phyloP scores from a whole-genome alignment of 2,329 filamentous ascomycete genomes.

The Aurifilum marmelostoma region DNA sequence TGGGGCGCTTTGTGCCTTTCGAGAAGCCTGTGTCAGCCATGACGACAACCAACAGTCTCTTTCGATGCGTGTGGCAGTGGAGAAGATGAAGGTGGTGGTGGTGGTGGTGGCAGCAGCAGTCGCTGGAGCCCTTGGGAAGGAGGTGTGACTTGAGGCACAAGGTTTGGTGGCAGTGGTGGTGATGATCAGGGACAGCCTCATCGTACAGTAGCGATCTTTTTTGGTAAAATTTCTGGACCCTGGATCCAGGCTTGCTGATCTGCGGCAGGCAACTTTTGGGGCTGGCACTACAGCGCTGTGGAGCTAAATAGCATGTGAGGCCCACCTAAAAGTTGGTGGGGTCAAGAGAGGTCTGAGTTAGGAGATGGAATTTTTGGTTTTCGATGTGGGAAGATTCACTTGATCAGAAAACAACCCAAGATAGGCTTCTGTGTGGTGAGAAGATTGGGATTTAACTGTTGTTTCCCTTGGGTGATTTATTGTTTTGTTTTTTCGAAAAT shows the following conservation, averaged over 20 bases:
- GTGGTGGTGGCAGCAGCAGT: background rate
- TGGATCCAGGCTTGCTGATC: background rate
- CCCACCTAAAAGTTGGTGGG: slow-evolving; percentile 16
- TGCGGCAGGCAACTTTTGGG: slow-evolving; percentile 5
- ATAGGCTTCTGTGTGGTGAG: background rate
- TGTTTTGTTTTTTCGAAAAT: too few relatives aligned
- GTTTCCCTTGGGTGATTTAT: too few relatives aligned
- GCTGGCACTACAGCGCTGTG: background rate
- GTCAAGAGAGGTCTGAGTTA: background rate
- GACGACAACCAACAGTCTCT: slow-evolving; percentile 17
- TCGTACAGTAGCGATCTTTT: background rate
- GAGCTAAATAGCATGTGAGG: background rate
- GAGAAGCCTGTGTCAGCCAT: slow-evolving; percentile 44
- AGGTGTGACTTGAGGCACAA: background rate
- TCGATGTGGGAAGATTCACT: background rate
- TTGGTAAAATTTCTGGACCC: slow-evolving; percentile 23
- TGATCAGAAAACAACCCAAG: background rate
- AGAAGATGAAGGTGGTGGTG: background rate
- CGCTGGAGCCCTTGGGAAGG: background rate
- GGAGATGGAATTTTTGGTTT: background rate
- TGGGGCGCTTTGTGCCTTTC: slow-evolving; percentile 49
- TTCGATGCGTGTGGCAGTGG: background rate
- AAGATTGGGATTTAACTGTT: background rate
- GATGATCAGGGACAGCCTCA: background rate
- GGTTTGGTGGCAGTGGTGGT: background rate